Evolutionary conservation across 2,329 filamentous ascomycete genomes (phyloP), one percentile per base, ranked within the genome.

Genomic region (Thelonectria rubi): DNA sequence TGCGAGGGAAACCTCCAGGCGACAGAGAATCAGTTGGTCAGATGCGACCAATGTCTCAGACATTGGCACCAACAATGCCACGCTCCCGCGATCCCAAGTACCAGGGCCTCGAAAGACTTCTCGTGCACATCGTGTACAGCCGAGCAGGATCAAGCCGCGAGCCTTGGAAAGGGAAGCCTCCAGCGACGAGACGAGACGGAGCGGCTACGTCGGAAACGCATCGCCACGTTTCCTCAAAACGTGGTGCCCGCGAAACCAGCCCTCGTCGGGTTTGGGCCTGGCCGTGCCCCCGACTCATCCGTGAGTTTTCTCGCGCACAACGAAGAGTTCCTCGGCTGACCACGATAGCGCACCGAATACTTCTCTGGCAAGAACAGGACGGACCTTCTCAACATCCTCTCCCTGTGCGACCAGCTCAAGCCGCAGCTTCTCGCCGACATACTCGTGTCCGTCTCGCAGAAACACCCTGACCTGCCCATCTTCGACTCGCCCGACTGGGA

Each of bases 401-500:
- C 76, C 3, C 75, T 81, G 39, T 78, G 77, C 60, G 78, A 81
- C 50, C 77, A 78, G 58, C 67, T 81, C 14, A 72, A 76, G 21
- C 77, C 79, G 2, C 76, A 78, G 34, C 76, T 81, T 11, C 72
- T 82, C 2, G 73, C 75, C 14, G 77, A 81, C 50, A 62, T 82
- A 5, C 72, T 81, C 24, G 76, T 79, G 9, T 79, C 78, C 3
- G 74, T 80, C n/a, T 77, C 80, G 8, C 79, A 75, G 58, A 77
- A 73, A 48, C 78, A 81, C 42, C 76, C 79, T 0, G 73, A 77
- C n/a, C 71, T 81, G 3, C 78, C 79, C 20, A 76, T 81, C 4
- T 81, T 81, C 58, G 68, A 75, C 60, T 76, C 76, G 0, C 79
- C 79, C 7, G 75, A 80, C 58, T 81, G 80, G 80, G 73, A 76